Conservation (phyloP, 495 filamentous ascomycete genomes). For the Aspergillus saccharolyticus region DNA sequence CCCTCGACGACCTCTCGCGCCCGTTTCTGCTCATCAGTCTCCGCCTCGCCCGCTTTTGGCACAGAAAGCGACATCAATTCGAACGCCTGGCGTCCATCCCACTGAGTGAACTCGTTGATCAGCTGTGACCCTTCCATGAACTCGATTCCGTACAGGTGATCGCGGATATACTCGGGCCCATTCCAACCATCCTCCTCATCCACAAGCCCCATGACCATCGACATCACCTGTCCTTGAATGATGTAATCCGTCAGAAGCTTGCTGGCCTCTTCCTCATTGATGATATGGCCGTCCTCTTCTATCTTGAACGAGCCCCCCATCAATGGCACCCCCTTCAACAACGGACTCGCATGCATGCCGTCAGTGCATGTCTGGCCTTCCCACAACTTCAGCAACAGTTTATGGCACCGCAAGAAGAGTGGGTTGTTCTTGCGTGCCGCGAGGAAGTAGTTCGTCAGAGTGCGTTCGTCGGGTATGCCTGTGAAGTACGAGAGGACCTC, state of each 20-base stretch:
- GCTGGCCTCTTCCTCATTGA: slow-evolving; percentile 28
- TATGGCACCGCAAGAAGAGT: slow-evolving; percentile 46
- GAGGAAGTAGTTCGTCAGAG: slow-evolving; percentile 48
- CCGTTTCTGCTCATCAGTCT: slow-evolving; percentile 44
- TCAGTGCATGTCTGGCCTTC: slow-evolving; percentile 46
- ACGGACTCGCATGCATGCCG: slow-evolving; percentile 45
- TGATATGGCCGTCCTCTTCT: slow-evolving; percentile 13
- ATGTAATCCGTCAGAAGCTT: slow-evolving; percentile 48
- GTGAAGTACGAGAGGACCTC: slow-evolving; percentile 45
- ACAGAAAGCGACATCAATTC: slow-evolving; percentile 46
- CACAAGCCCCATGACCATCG: slow-evolving; percentile 46
- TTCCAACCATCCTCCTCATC: slow-evolving; percentile 49
- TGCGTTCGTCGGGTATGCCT: slow-evolving; percentile 26
- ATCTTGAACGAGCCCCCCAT: slow-evolving; percentile 25
- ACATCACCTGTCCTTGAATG: slow-evolving; percentile 47
- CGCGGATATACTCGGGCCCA: slow-evolving; percentile 43
- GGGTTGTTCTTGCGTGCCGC: slow-evolving; percentile 36
- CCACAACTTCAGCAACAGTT: slow-evolving; percentile 47
- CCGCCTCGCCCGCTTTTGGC: slow-evolving; percentile 37
- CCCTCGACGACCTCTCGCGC: slow-evolving; percentile 47
- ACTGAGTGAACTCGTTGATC: slow-evolving; percentile 46
- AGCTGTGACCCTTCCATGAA: slow-evolving; percentile 47
- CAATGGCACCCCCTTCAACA: slow-evolving; percentile 40
- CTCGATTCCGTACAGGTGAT: slow-evolving; percentile 46
- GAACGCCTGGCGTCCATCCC: slow-evolving; percentile 46